phyloP scores from a whole-genome alignment of 371 early-diverging fungal species.

The Coemansia sp. region DNA sequence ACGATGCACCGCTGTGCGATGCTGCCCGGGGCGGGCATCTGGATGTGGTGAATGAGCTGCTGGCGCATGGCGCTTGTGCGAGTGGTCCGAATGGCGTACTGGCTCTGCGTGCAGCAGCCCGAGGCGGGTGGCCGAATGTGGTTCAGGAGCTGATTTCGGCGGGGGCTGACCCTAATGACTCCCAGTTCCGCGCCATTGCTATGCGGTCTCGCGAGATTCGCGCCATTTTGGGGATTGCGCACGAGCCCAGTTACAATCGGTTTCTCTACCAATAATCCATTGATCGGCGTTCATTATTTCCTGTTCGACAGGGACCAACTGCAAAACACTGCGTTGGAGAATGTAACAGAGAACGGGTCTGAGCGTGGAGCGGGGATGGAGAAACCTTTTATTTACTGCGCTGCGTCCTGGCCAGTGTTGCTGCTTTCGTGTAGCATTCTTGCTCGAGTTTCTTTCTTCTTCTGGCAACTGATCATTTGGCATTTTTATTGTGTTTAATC shows the following conservation, averaged over 20 bases:
- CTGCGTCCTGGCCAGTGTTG: not conserved
- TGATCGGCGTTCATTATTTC: too few species aligned
- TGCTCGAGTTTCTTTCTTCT: too few species aligned
- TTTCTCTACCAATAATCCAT: not conserved
- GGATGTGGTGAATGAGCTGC: slow-evolving; percentile 17
- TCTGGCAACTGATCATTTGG: too few species aligned
- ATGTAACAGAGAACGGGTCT: not conserved
- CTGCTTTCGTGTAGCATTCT: not conserved
- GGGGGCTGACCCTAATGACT: slow-evolving; percentile 30
- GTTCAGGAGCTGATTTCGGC: slow-evolving; percentile 24
- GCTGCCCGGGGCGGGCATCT: slow-evolving; percentile 43
- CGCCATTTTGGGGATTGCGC: slow-evolving; percentile 6
- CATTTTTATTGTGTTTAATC: too few species aligned
- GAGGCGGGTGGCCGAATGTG: slow-evolving; percentile 32
- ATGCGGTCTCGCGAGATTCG: slow-evolving; percentile 27
- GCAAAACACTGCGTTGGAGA: too few species aligned
- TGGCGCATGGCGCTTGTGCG: slow-evolving; percentile 17
- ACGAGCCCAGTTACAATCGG: slow-evolving; percentile 4
- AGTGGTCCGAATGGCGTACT: not conserved
- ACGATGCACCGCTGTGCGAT: slow-evolving; percentile 19
- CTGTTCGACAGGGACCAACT: too few species aligned
- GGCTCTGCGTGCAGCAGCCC: slow-evolving; percentile 42
- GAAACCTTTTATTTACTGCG: not conserved
- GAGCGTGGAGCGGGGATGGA: not conserved
- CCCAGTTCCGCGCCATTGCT: slow-evolving; percentile 29